Evolutionary conservation across 2,329 filamentous ascomycete species (phyloP), one percentile per base, ranked within the genome.

Genomic region (Monilinia vaccinii-corymbosi): DNA sequence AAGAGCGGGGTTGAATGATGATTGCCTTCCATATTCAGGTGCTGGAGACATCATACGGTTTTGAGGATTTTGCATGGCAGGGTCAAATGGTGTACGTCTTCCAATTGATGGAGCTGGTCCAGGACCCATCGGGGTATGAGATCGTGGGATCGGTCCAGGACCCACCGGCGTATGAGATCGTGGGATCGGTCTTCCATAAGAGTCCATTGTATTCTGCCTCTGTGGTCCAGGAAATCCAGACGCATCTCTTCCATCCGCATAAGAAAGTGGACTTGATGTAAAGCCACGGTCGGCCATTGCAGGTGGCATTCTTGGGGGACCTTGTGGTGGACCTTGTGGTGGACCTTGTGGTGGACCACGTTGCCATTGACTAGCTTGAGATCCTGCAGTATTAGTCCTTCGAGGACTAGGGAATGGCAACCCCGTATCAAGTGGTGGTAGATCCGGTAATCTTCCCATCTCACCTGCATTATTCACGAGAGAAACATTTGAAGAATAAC

Each of bases 401-500:
- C 67, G 67, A 25, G 68, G 67, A 56, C 55, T 58, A n/a, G 51
- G 47, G 32, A 65, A 63, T 50, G 60, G 65, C 11, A 60, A 61
- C 32, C 64, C 64, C 0, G 65, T 68, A 40, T 71, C 62, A 13
- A 68, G 34, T 11, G 63, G 56, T 25, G 68, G 67, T 50, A 70
- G 68, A 31, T 64, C 67, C 36, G 69, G 69, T 23, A 68, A 68
- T 23, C 48, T 62, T 36, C 84, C 84, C 81, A 87, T 87, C 8
- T 79, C 78, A 36, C 79, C 78, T 7, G 85, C 84, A 61, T 81
- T 77, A 21, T 75, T 73, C 42, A 88, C 73, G 7, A 90, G 77
- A 1, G 87, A 83, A 9, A 82, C 79, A 62, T 86, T 82, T 3
- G 86, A 84, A 14, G 79, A 81, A 68, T 84, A 87, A 69, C 79